These are phyloP conservation scores for Hippophae rhamnoides DNA, from an alignment of 306 rosid genomes.

Conservation along the genomic window DNA sequence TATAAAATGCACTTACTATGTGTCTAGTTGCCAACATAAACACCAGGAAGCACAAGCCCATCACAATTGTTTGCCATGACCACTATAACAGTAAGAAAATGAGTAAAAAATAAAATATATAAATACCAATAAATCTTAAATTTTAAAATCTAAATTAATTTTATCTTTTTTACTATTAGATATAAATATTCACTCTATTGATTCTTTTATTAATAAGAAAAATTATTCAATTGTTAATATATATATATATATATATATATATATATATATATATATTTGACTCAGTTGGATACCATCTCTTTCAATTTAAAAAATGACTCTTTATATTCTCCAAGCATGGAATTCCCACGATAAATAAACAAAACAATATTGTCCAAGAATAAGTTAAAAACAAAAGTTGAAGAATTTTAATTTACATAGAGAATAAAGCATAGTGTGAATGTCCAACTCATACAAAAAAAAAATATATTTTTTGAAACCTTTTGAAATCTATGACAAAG, in stretches of 20 bases:
- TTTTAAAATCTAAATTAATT: no score
- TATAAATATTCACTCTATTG: no score
- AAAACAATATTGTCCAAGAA: constrained; percentile 9
- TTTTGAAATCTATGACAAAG: constrained; percentile 19
- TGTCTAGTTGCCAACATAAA: constrained; percentile 64
- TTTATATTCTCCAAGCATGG: constrained; percentile 5
- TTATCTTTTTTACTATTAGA: no score
- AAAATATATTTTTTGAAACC: constrained; percentile 10
- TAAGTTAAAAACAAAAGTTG: not conserved
- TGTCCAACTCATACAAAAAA: not conserved
- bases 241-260: no score
- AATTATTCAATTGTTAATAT: no score
- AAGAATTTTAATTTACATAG: constrained; percentile 24
- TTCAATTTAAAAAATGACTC: constrained; percentile 8
- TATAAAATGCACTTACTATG: constrained; percentile 44
- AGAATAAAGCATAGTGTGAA: constrained; percentile 15
- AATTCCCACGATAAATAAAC: not conserved
- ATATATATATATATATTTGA: no score
- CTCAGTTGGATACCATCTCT: not conserved
- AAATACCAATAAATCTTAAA: no score
- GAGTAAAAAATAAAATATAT: not conserved
- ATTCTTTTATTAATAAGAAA: no score
- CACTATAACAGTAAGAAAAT: constrained; percentile 40
- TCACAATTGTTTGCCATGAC: constrained; percentile 80
- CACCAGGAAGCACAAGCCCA: constrained; percentile 59